Evolutionary conservation across 306 rosid genomes (phyloP).

Genomic region (Vicia faba): DNA sequence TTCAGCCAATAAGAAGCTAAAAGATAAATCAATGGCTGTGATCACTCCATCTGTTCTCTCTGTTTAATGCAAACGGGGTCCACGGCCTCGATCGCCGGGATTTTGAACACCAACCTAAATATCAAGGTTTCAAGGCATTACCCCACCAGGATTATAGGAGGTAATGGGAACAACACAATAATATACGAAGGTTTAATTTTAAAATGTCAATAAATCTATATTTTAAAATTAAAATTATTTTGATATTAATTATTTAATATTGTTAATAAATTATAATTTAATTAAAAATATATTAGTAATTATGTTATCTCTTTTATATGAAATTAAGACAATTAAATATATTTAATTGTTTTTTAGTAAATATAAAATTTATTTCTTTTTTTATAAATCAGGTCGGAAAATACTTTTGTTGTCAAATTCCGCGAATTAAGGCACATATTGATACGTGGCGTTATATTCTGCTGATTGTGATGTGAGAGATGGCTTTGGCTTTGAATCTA

Average conservation of each 20-base stretch:
- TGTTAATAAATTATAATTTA: no score
- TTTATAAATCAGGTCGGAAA: no score
- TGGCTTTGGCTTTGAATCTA: neutral
- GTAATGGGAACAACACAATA: neutral
- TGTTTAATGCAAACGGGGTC: slow-evolving; percentile 20
- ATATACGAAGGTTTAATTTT: neutral
- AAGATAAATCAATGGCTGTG: neutral
- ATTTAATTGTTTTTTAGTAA: no score
- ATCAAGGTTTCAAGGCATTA: neutral
- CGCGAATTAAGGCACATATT: neutral
- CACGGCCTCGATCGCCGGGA: slow-evolving; percentile 19
- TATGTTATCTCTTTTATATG: no score
- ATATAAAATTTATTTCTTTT: no score
- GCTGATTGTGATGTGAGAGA: neutral
- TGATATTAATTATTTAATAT: no score
- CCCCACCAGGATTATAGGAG: neutral
- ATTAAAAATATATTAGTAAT: no score
- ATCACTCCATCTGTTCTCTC: slow-evolving; percentile 36
- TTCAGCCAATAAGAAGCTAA: slow-evolving; percentile 11
- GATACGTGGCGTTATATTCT: slow-evolving; percentile 33
- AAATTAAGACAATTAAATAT: no score
- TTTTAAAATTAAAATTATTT: no score
- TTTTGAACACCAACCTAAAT: slow-evolving; percentile 31
- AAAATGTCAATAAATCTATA: no score
- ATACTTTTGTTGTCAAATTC: neutral